Evolutionary conservation across 2,329 filamentous ascomycete genomes (phyloP), one percentile per base, ranked within the genome.

Genomic region (Talaromyces sp.): DNA sequence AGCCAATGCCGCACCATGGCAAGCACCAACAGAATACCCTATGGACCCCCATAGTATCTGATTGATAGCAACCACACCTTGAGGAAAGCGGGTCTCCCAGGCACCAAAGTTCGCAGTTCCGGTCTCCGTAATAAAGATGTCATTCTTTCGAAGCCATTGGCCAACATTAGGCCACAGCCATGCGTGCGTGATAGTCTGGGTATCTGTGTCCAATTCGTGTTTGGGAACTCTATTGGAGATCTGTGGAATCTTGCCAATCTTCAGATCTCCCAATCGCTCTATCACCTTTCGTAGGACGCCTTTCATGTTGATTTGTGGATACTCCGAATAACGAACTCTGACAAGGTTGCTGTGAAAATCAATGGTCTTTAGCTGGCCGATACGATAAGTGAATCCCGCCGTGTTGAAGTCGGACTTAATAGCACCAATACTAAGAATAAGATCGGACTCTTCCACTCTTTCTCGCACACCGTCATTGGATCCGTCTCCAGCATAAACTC

Each of bases 401-500:
- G 74, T 80, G 63, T 81, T 79, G 48, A 79, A 80, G 63, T 80
- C 78, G 18, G 77, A 80, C 57, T 75, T 75, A 56, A 76, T 74
- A 8, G 72, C 69, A 8, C 75, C 75, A 33, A 77, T 75, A 23
- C 70, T 73, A 1, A 81, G 67, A 39, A 80, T 70, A 21, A 79
- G 69, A 63, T 80, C 78, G 9, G 75, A 71, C 11, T 69, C 68
- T 28, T 76, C 71, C n/a, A 79, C 75, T 39, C 71, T 74, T 58
- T 77, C 70, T 18, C 59, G 60, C 39, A 75, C 69, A 63, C 68
- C 67, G 1, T 83, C 81, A 59, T 86, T 83, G 28, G 88, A 91
- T 40, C 88, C 90, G 64, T 83, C 83, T n/a, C 91, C 91, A 3
- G 88, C 88, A 73, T 95, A 95, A 5, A 96, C 89, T 65, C 92